These are phyloP conservation scores for Macrotyloma uniflorum DNA, from an alignment of 306 rosid species.

Conservation along the genomic window DNA sequence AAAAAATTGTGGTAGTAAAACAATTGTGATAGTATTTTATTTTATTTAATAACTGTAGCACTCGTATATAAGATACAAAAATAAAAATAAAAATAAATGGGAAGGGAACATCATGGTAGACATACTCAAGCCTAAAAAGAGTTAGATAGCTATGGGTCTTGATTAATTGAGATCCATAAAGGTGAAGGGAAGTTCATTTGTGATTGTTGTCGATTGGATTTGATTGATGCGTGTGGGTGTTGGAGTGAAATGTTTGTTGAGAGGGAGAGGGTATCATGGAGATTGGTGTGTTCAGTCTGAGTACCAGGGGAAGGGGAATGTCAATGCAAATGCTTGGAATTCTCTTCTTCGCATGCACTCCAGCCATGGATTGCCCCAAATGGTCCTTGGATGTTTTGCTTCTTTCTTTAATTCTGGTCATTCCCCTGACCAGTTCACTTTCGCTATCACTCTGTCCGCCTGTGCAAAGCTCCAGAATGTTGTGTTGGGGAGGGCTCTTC, in stretches of 20 bases:
- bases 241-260: background rate
- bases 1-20: too few species aligned
- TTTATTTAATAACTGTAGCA: too few species aligned
- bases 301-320: background rate
- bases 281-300: background rate
- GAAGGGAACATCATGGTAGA: too few species aligned
- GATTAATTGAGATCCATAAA: too few species aligned
- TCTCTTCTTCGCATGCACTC: constrained; percentile 53
- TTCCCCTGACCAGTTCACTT: constrained; percentile 33
- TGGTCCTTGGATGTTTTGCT: constrained; percentile 47
- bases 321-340: constrained; percentile 38
- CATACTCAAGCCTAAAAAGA: too few species aligned
- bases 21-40: too few species aligned
- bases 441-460: constrained; percentile 59
- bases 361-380: constrained; percentile 36
- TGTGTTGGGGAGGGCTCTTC: constrained; percentile 60
- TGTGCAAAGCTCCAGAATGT: constrained; percentile 57
- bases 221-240: background rate
- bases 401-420: constrained; percentile 1
- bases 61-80: too few species aligned
- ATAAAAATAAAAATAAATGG: too few species aligned
- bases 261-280: background rate
- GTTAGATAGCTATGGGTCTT: too few species aligned
- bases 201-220: too few species aligned
- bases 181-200: too few species aligned